phyloP scores from a whole-genome alignment of 257 asterid genomes.

The Paulownia fortunei region DNA sequence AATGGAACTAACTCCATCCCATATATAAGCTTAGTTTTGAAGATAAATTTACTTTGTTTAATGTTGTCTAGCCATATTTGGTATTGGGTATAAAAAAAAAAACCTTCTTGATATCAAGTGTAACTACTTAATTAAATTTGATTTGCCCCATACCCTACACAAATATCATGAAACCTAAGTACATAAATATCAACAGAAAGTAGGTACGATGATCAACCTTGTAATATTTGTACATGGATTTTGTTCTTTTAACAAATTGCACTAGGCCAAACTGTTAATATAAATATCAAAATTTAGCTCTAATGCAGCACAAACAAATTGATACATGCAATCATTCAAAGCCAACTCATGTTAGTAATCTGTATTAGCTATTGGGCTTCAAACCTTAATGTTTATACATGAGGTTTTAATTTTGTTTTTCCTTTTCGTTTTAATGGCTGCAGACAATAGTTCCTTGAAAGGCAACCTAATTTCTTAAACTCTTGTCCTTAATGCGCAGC shows the following conservation, averaged over 20 bases:
- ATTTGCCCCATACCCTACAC: not conserved
- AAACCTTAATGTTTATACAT: no score
- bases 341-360: no score
- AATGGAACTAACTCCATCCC: not conserved
- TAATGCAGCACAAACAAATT: no score
- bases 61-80: constrained; percentile 5
- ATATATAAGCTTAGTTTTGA: not conserved
- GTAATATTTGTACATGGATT: not conserved
- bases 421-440: no score
- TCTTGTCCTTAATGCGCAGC: no score
- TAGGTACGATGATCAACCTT: not conserved
- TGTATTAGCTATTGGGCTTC: no score
- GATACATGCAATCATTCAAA: not conserved
- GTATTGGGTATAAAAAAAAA: not conserved
- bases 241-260: not conserved
- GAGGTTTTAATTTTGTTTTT: no score
- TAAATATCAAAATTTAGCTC: no score
- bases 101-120: not conserved
- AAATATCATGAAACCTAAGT: not conserved
- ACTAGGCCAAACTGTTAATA: no score
- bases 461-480: no score
- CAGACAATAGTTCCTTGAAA: no score
- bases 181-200: no score
- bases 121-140: not conserved
- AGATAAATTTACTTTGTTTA: not conserved